phyloP scores from a whole-genome alignment of 768 basidiomycete species.

The Coprinopsis sp. region DNA sequence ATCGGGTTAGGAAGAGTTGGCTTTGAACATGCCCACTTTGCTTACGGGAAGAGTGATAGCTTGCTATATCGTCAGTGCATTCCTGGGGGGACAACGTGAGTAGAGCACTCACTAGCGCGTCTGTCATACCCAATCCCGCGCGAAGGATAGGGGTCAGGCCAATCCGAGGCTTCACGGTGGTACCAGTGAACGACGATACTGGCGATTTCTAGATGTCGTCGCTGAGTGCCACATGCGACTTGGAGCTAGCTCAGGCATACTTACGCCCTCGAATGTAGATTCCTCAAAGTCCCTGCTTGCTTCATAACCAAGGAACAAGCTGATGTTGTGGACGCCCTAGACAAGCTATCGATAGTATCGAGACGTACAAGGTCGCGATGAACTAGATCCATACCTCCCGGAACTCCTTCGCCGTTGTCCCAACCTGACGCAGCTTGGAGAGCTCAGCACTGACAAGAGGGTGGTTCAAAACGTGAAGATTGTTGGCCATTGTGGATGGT shows the following conservation, averaged over 20 bases:
- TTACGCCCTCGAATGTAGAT: slow-evolving; percentile 59
- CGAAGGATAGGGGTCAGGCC: slow-evolving; percentile 90
- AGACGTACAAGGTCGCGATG: neutral
- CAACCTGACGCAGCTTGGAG: slow-evolving; percentile 59
- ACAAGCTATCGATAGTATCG: neutral
- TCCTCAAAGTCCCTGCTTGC: slow-evolving; percentile 67
- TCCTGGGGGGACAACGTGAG: slow-evolving; percentile 12
- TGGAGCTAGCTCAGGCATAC: slow-evolving; percentile 20
- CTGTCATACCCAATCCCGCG: slow-evolving; percentile 91
- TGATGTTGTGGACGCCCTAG: slow-evolving; percentile 72
- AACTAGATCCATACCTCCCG: slow-evolving; percentile 49
- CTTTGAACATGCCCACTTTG: slow-evolving; percentile 11
- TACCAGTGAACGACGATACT: slow-evolving; percentile 73
- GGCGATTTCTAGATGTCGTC: slow-evolving; percentile 59
- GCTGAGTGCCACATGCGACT: neutral
- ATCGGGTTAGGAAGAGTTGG: neutral
- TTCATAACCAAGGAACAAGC: slow-evolving; percentile 78
- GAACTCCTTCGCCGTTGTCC: slow-evolving; percentile 69
- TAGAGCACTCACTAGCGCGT: slow-evolving; percentile 62
- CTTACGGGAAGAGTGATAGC: slow-evolving; percentile 80
- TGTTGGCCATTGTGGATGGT: slow-evolving; percentile 21
- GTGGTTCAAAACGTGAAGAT: slow-evolving; percentile 56
- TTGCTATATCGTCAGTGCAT: slow-evolving; percentile 17
- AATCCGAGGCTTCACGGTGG: slow-evolving; percentile 66
- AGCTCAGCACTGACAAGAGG: slow-evolving; percentile 71